Conservation (phyloP, 2,329 filamentous ascomycete genomes). For the Myrmaecium sp. region DNA sequence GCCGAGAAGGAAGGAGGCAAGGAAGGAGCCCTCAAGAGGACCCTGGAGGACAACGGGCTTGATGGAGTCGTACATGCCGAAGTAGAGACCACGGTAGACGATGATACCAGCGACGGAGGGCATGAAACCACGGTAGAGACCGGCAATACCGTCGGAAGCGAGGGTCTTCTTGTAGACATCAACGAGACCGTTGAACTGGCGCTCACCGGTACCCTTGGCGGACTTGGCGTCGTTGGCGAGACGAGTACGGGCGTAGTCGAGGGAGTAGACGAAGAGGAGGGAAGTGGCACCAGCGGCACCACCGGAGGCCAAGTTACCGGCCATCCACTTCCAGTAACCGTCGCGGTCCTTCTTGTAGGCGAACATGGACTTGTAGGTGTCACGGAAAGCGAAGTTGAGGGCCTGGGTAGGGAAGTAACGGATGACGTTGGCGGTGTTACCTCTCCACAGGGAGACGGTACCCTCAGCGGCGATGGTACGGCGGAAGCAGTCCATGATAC, state of each 20-base stretch:
- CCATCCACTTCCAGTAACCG: slow-evolving; percentile 98
- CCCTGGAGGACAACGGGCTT: slow-evolving; percentile 96
- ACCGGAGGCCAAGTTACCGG: slow-evolving; percentile 98
- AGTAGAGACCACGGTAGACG: slow-evolving; percentile 99
- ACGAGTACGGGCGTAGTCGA: slow-evolving; percentile 99
- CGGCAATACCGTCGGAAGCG: slow-evolving; percentile 92
- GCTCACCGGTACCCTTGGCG: slow-evolving; percentile 89
- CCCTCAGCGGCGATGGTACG: slow-evolving; percentile 84
- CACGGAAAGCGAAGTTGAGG: slow-evolving; percentile 99
- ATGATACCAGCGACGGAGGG: slow-evolving; percentile 98
- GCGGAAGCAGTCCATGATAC: slow-evolving; percentile 89
- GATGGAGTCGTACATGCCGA: slow-evolving; percentile 99
- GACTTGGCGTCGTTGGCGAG: slow-evolving; percentile 99
- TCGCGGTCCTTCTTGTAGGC: slow-evolving; percentile 99
- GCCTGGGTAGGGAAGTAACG: slow-evolving; percentile 99
- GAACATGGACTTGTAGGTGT: slow-evolving; percentile 99
- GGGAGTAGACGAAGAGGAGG: slow-evolving; percentile 99
- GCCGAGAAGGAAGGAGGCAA: slow-evolving; percentile 96
- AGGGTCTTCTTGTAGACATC: slow-evolving; percentile 99
- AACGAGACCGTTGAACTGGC: slow-evolving; percentile 99
- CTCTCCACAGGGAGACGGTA: slow-evolving; percentile 92
- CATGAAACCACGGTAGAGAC: slow-evolving; percentile 99
- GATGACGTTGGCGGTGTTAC: slow-evolving; percentile 99
- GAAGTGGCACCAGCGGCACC: slow-evolving; percentile 99
- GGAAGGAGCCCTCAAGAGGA: slow-evolving; percentile 90